Evolutionary conservation across 805 yeast genomes (phyloP).

Genomic region (Yarrowia phangngaensis): DNA sequence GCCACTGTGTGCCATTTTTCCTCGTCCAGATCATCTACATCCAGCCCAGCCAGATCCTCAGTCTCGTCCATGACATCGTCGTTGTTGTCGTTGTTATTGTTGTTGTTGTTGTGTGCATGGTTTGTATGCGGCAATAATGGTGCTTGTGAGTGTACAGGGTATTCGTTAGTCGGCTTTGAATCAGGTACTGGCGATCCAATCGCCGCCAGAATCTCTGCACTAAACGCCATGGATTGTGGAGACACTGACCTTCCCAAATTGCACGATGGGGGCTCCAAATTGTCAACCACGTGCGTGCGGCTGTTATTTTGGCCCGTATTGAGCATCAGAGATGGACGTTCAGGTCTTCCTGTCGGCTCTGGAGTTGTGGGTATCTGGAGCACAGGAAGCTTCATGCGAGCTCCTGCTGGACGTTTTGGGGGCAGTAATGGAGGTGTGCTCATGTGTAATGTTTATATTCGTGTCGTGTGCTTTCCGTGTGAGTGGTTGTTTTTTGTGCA

Average conservation of each 20-base stretch:
- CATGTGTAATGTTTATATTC: not conserved
- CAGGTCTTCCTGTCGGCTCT: not conserved
- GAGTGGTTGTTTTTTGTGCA: too few species aligned
- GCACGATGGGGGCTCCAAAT: conserved; percentile 11
- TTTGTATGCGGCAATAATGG: not conserved
- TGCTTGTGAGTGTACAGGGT: conserved; percentile 16
- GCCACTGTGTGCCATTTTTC: conserved; percentile 70
- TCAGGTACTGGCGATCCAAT: conserved; percentile 28
- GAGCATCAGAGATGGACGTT: conserved; percentile 23
- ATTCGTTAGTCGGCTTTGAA: conserved; percentile 19
- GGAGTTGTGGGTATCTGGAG: conserved; percentile 32
- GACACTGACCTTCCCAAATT: conserved; percentile 11
- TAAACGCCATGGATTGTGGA: conserved; percentile 29
- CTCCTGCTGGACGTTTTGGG: conserved; percentile 24
- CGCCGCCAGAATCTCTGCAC: conserved; percentile 34
- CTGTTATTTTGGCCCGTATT: conserved; percentile 1
- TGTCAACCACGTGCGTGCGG: conserved; percentile 16
- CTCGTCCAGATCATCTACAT: conserved; percentile 52
- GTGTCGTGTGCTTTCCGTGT: too few species aligned
- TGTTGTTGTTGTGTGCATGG: not conserved
- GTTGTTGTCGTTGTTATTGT: conserved; percentile 1
- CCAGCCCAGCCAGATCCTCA: conserved; percentile 27
- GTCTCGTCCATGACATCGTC: conserved; percentile 15
- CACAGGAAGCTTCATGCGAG: conserved; percentile 32
- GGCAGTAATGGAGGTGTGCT: conserved; percentile 21